Evolutionary conservation across 169 alveolate genomes (phyloP).

Genomic region (Plasmodium berghei): DNA sequence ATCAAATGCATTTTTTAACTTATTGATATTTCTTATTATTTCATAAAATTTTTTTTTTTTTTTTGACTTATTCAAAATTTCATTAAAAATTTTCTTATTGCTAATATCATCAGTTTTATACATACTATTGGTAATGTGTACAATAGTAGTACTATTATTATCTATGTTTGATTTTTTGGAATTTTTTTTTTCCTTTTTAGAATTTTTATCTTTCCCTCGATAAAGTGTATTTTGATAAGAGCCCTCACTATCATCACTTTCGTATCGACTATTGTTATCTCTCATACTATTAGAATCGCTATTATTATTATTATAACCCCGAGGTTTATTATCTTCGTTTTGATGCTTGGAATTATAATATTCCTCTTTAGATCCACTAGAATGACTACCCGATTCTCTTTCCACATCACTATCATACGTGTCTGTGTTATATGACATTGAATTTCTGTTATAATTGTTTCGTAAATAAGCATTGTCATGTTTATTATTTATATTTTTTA

Average conservation of each 20-base stretch:
- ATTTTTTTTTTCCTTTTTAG: not conserved
- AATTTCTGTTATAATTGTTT: no score
- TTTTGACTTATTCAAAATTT: conserved; percentile 48
- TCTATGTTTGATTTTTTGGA: no score
- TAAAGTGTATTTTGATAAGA: not conserved
- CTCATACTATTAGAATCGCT: not conserved
- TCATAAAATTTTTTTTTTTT: conserved; percentile 46
- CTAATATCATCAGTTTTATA: not conserved
- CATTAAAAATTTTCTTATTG: conserved; percentile 51
- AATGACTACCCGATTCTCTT: no score
- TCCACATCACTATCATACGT: no score
- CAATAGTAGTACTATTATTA: no score
- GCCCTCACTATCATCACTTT: not conserved
- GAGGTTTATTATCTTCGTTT: no score
- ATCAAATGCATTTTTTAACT: conserved; percentile 49
- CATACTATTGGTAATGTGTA: no score
- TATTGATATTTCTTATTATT: conserved; percentile 38
- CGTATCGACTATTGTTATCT: conserved; percentile 1
- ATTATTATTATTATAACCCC: no score
- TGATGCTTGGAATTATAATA: no score
- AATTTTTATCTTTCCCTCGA: not conserved
- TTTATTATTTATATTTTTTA: not conserved
- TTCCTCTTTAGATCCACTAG: no score
- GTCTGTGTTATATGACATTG: no score
- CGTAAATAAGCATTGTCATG: no score